Conservation (phyloP, 345 rosid genomes). For the Aethionema arabicum region DNA sequence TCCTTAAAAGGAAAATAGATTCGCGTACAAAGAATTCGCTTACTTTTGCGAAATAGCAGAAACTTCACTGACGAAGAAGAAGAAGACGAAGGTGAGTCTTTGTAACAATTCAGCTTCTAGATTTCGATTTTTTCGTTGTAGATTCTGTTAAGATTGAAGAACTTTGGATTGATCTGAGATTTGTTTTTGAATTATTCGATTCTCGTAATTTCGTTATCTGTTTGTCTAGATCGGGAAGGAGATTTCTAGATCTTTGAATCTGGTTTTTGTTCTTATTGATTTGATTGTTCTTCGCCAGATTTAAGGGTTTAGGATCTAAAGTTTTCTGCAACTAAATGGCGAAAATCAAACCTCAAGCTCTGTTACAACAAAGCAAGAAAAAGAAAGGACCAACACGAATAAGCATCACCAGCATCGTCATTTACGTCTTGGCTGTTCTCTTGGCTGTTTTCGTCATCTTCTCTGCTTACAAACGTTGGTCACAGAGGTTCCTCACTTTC, state of each 20-base stretch:
- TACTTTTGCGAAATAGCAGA: slow-evolving; percentile 11
- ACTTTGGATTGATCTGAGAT: slow-evolving; percentile 1
- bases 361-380: slow-evolving; percentile 73
- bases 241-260: slow-evolving; percentile 14
- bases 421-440: slow-evolving; percentile 43
- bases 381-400: slow-evolving; percentile 66
- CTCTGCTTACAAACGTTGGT: slow-evolving; percentile 60
- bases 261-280: neutral
- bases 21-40: slow-evolving; percentile 5
- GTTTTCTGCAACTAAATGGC: slow-evolving; percentile 43
- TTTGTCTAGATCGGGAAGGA: slow-evolving; percentile 11
- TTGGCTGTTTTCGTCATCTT: slow-evolving; percentile 52
- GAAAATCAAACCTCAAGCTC: slow-evolving; percentile 80
- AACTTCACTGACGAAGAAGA: slow-evolving; percentile 7
- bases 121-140: neutral
- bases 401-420: slow-evolving; percentile 48
- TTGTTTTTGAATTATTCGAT: neutral
- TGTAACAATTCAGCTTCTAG: neutral
- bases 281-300: slow-evolving; percentile 1
- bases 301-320: slow-evolving; percentile 30
- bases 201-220: neutral
- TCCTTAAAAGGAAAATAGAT: slow-evolving; percentile 1
- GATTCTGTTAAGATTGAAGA: neutral
- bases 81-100: slow-evolving; percentile 14
- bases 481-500: slow-evolving; percentile 45